Evolutionary conservation across 352 stramenopile species (phyloP).

Genomic region (Globisporangium paroecandrum): DNA sequence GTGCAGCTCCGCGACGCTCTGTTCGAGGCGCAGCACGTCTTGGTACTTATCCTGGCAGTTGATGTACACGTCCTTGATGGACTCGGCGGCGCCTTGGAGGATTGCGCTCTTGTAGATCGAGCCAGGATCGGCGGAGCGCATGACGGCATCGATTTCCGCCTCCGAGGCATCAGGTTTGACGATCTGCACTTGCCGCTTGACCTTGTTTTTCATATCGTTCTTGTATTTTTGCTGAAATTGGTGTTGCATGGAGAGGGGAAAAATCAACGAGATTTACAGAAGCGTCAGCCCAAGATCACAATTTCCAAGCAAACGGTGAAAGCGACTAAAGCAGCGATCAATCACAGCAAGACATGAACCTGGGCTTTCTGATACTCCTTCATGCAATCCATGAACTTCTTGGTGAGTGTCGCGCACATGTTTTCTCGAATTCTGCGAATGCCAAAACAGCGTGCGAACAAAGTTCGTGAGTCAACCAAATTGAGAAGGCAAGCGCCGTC

Average conservation of each 20-base stretch:
- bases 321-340: background rate
- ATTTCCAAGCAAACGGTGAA: background rate
- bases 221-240: conserved; percentile 95
- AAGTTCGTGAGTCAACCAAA: background rate
- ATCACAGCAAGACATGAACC: conserved; percentile 9
- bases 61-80: conserved; percentile 91
- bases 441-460: background rate
- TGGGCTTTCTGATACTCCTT: conserved; percentile 96
- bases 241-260: background rate
- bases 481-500: background rate
- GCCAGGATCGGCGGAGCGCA: conserved; percentile 83
- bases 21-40: conserved; percentile 95
- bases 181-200: conserved; percentile 96
- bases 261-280: background rate
- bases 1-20: conserved; percentile 96
- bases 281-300: background rate
- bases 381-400: conserved; percentile 99
- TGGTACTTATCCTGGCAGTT: conserved; percentile 98
- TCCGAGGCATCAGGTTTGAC: conserved; percentile 97
- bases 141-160: conserved; percentile 96
- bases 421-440: conserved; percentile 92
- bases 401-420: conserved; percentile 95
- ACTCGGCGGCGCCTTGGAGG: conserved; percentile 67
- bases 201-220: conserved; percentile 97
- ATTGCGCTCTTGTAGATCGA: conserved; percentile 87